Evolutionary conservation across 208 protist species (phyloP).

Genomic region (Wallacemonas sp.): DNA sequence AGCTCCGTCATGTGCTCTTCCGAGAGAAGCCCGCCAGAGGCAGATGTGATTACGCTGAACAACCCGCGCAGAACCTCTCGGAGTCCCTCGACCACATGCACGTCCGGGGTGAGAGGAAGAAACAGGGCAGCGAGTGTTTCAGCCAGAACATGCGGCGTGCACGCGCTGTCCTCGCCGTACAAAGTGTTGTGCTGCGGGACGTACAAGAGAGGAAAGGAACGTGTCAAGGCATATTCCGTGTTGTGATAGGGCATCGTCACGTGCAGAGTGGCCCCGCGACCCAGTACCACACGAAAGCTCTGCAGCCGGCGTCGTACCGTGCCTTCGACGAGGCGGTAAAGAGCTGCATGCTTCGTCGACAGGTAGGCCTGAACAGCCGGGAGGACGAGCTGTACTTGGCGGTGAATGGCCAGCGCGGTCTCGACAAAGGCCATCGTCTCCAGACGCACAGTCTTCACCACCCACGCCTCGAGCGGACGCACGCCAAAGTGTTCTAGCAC

Average conservation of each 20-base stretch:
- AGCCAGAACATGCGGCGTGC: conserved; percentile 38
- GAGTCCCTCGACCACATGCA: conserved; percentile 14
- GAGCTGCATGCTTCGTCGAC: conserved; percentile 17
- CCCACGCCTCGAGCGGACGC: conserved; percentile 34
- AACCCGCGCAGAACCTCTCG: conserved; percentile 6
- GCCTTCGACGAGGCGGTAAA: conserved; percentile 34
- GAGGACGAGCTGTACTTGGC: conserved; percentile 31
- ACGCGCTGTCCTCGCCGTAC: conserved; percentile 55
- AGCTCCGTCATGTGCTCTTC: neutral
- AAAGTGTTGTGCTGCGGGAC: conserved; percentile 68
- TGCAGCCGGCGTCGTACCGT: conserved; percentile 30
- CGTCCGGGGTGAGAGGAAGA: conserved; percentile 26
- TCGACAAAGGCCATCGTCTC: conserved; percentile 18
- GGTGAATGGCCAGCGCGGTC: conserved; percentile 35
- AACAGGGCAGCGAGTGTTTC: conserved; percentile 52
- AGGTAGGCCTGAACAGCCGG: conserved; percentile 57
- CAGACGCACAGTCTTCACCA: conserved; percentile 41
- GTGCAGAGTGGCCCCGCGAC: conserved; percentile 15
- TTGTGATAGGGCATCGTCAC: conserved; percentile 27
- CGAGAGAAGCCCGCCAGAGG: neutral
- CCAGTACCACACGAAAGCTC: conserved; percentile 40
- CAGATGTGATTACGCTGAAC: conserved; percentile 5
- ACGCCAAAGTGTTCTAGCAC: conserved; percentile 51
- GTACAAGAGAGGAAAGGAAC: conserved; percentile 47
- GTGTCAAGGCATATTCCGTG: conserved; percentile 30